Evolutionary conservation across 192 early-diverging fungal genomes (phyloP), one percentile per base, ranked within the genome.

Genomic region (Piromyces sp.): DNA sequence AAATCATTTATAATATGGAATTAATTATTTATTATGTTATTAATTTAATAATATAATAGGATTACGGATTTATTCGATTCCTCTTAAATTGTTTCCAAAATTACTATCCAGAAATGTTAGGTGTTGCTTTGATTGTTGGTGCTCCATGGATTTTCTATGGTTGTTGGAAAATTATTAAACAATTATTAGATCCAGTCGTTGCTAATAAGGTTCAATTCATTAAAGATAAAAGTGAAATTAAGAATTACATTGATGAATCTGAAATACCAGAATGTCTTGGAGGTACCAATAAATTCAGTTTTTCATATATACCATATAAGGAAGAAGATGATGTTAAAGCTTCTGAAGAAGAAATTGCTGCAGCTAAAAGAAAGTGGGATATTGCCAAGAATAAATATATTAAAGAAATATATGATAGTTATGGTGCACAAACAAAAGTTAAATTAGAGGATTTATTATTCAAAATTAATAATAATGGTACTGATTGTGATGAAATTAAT

Each of bases 51-150:
- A 51, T 22, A 51, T n/a, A 51, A 22, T n/a, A 68, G 51, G 51
- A 68, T 68, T 68, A 68, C 11, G 51, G 51, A 1, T 68, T 68
- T 68, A 68, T 68, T n/a, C 22, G 51, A 26, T 68, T 68, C 51
- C 26, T 68, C 9, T 68, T 68, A 68, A 68, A 68, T 68, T 68
- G 51, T 68, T 68, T 68, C 26, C 51, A 96, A 85, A 90, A 92
- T 79, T 96, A 95, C 86, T 97, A 97, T 84, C 96, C 96, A 2
- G 96, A 97, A 84, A 92, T 90, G 26, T 89, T 97, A 7, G 96
- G 95, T 38, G 84, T 89, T 16, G 90, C 92, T 42, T 87, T 96
- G 12, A 91, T 97, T 51, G 94, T 96, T 85, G 91, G 92, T 80
- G 95, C 95, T 2, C 95, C 95, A 30, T 97, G 95, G 93, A 88